phyloP scores from a whole-genome alignment of 257 asterid species.

The Agastache rugosa region DNA sequence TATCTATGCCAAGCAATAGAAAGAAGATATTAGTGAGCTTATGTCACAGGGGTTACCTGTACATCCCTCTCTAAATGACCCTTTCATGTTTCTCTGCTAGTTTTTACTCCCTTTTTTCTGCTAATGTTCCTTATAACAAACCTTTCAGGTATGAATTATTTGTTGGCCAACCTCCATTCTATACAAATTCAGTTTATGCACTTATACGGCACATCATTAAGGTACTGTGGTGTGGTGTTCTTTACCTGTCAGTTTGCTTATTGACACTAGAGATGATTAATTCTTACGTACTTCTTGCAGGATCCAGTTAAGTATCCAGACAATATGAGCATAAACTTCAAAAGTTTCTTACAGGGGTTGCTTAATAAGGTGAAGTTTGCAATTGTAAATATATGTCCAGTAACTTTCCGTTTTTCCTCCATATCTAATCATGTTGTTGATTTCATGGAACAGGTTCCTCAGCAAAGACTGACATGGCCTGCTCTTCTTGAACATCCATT shows the following conservation, averaged over 20 bases:
- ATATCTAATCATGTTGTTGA: conserved; percentile 37
- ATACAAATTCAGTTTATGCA: conserved; percentile 97
- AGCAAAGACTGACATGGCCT: conserved; percentile 92
- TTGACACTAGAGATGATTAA: conserved; percentile 21
- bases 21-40: conserved; percentile 17
- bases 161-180: conserved; percentile 99
- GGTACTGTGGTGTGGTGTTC: conserved; percentile 48
- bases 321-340: conserved; percentile 82
- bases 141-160: conserved; percentile 87
- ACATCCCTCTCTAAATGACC: conserved; percentile 25
- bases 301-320: conserved; percentile 99
- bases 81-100: conserved; percentile 16
- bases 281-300: conserved; percentile 48
- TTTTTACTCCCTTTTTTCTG: conserved; percentile 19
- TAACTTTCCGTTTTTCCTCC: conserved; percentile 27
- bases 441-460: conserved; percentile 73
- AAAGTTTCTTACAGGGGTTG: conserved; percentile 89
- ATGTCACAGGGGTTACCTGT: conserved; percentile 23
- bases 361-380: conserved; percentile 76
- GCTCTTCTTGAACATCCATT: conserved; percentile 98
- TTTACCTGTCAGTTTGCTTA: conserved; percentile 23
- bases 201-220: conserved; percentile 94
- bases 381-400: conserved; percentile 20
- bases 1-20: conserved; percentile 26
- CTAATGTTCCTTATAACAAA: conserved; percentile 1